Evolutionary conservation across 305 asterid species (phyloP).

Genomic region (Rubia tinctorum): DNA sequence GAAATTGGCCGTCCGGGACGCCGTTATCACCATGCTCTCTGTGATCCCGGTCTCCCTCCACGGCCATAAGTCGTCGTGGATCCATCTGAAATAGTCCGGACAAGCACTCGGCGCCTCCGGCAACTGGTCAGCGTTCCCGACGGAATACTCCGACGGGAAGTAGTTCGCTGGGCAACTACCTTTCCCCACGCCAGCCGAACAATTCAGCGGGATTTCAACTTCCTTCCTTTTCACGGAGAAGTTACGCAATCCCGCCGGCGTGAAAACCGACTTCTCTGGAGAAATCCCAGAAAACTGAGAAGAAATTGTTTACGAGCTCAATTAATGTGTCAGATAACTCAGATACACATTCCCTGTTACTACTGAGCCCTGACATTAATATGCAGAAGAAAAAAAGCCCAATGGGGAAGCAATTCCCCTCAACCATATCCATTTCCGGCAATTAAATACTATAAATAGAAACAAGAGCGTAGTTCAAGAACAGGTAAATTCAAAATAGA

Average conservation of each 20-base stretch:
- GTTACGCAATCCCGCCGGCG: neutral
- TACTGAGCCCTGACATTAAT: neutral
- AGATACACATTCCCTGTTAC: neutral
- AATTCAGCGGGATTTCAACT: slow-evolving; percentile 11
- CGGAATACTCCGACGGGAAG: slow-evolving; percentile 2
- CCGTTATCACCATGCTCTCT: neutral
- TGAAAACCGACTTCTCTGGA: neutral
- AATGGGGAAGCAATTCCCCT: neutral
- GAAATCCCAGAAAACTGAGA: neutral
- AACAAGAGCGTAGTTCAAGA: neutral
- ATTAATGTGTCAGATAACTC: neutral
- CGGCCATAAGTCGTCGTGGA: slow-evolving; percentile 9
- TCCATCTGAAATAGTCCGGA: slow-evolving; percentile 10
- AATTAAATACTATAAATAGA: neutral
- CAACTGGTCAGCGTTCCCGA: neutral
- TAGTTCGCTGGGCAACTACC: slow-evolving; percentile 2
- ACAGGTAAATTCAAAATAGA: neutral
- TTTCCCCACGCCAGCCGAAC: neutral
- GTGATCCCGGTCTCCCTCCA: slow-evolving; percentile 16
- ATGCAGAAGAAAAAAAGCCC: neutral
- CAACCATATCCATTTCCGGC: neutral
- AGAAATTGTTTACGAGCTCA: neutral
- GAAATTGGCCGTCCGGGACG: slow-evolving; percentile 6
- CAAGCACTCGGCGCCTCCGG: neutral
- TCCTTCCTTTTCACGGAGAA: neutral